Evolutionary conservation across 495 filamentous ascomycete species (phyloP).

Genomic region (Aspergillus funiculosus): DNA sequence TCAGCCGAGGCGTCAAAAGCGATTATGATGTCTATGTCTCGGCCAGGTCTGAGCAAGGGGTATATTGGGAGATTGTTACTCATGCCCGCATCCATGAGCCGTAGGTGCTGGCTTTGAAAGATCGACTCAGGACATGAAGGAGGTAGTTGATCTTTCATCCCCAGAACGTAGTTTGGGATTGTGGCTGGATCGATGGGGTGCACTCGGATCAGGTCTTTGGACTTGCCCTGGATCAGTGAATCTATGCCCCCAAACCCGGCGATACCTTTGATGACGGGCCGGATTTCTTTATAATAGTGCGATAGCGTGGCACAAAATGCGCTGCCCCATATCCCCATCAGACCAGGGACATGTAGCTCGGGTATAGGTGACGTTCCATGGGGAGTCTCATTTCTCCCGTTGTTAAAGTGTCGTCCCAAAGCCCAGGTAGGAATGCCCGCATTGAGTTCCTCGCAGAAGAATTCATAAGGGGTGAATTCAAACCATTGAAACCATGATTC

Average conservation of each 20-base stretch:
- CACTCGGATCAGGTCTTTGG: conserved; percentile 76
- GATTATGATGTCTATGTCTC: conserved; percentile 86
- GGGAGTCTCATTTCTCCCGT: conserved; percentile 56
- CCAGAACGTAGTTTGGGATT: conserved; percentile 80
- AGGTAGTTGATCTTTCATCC: conserved; percentile 70
- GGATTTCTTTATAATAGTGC: conserved; percentile 92
- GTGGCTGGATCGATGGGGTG: conserved; percentile 87
- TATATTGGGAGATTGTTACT: conserved; percentile 96
- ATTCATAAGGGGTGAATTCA: conserved; percentile 90
- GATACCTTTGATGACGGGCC: conserved; percentile 67
- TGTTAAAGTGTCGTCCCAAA: conserved; percentile 73
- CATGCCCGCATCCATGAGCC: conserved; percentile 97
- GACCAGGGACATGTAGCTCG: conserved; percentile 69
- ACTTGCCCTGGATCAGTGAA: conserved; percentile 73
- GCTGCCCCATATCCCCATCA: conserved; percentile 91
- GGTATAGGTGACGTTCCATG: conserved; percentile 60
- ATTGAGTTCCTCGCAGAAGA: conserved; percentile 86
- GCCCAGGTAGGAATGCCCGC: conserved; percentile 96
- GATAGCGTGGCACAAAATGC: conserved; percentile 93
- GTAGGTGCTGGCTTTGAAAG: conserved; percentile 60
- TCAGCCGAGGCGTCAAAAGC: conserved; percentile 84
- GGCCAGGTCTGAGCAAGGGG: conserved; percentile 78
- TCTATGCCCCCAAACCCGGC: conserved; percentile 74
- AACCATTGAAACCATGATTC: conserved; percentile 99
- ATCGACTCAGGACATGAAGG: conserved; percentile 68